Conservation (phyloP, 2,329 filamentous ascomycete species). For the Monilinia laxa region DNA sequence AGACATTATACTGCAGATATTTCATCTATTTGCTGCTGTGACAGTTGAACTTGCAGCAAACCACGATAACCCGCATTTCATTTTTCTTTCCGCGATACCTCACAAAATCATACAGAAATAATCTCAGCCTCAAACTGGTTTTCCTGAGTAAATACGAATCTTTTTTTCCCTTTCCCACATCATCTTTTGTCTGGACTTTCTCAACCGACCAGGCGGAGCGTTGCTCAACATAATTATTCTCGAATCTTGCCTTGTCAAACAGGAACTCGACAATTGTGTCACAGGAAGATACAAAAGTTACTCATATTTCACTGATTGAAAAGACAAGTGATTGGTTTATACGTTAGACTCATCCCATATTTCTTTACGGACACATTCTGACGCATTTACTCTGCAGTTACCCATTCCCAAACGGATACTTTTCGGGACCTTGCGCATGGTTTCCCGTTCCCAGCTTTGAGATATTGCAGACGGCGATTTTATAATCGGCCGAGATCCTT, state of each 20-base stretch:
- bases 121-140: background rate
- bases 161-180: background rate
- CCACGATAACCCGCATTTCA: conserved; percentile 22
- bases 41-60: conserved; percentile 17
- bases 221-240: conserved; percentile 19
- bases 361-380: conserved; percentile 16
- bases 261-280: conserved; percentile 5
- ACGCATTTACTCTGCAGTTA: conserved; percentile 27
- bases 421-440: conserved; percentile 28
- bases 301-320: background rate
- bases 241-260: conserved; percentile 17
- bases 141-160: background rate
- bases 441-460: conserved; percentile 14
- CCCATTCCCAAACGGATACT: conserved; percentile 25
- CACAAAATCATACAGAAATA: conserved; percentile 13
- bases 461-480: conserved; percentile 16
- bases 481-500: conserved; percentile 8
- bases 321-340: conserved; percentile 17
- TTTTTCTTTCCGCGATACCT: conserved; percentile 8
- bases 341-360: conserved; percentile 13
- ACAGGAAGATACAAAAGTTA: background rate
- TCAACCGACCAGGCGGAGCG: conserved; percentile 12
- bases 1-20: conserved; percentile 21
- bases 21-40: conserved; percentile 17
- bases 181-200: conserved; percentile 13